Evolutionary conservation across 805 yeast species (phyloP).

Genomic region (Danielozyma ontarioensis): DNA sequence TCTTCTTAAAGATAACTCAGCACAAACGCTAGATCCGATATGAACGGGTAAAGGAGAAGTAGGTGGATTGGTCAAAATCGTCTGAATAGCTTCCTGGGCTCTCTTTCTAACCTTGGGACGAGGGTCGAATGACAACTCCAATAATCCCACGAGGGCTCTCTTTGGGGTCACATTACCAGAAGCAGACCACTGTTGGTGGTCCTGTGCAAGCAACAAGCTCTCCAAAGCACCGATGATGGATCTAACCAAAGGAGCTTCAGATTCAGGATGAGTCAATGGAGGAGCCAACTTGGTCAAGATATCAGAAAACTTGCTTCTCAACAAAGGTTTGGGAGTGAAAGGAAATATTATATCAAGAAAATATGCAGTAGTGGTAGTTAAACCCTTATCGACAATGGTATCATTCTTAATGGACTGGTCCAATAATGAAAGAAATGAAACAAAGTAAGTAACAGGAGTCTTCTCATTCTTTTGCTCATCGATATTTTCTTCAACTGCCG

Average conservation of each 20-base stretch:
- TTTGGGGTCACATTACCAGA: slow-evolving; percentile 61
- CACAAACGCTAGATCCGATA: slow-evolving; percentile 66
- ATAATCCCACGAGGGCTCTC: slow-evolving; percentile 72
- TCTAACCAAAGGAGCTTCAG: slow-evolving; percentile 76
- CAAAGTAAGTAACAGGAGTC: slow-evolving; percentile 77
- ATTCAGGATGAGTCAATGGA: slow-evolving; percentile 58
- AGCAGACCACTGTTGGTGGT: slow-evolving; percentile 67
- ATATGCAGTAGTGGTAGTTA: slow-evolving; percentile 76
- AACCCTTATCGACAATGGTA: slow-evolving; percentile 49
- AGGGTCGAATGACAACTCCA: slow-evolving; percentile 76
- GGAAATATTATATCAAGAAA: slow-evolving; percentile 78
- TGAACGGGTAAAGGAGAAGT: slow-evolving; percentile 75
- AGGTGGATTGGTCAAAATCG: slow-evolving; percentile 62
- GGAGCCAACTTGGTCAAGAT: slow-evolving; percentile 79
- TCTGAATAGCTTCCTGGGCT: slow-evolving; percentile 82
- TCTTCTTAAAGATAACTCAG: slow-evolving; percentile 59
- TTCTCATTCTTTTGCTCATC: slow-evolving; percentile 56
- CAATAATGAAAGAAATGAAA: slow-evolving; percentile 74
- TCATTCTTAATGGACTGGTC: slow-evolving; percentile 61
- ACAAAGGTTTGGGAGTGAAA: slow-evolving; percentile 60
- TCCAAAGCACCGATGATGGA: slow-evolving; percentile 87
- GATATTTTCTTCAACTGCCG: slow-evolving; percentile 88
- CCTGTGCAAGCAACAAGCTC: slow-evolving; percentile 73
- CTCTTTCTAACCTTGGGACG: slow-evolving; percentile 95
- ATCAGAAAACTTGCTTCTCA: slow-evolving; percentile 71